Evolutionary conservation across 75 land plant genomes (phyloP), one percentile per base, ranked within the genome.

Genomic region (Larix kaempferi): DNA sequence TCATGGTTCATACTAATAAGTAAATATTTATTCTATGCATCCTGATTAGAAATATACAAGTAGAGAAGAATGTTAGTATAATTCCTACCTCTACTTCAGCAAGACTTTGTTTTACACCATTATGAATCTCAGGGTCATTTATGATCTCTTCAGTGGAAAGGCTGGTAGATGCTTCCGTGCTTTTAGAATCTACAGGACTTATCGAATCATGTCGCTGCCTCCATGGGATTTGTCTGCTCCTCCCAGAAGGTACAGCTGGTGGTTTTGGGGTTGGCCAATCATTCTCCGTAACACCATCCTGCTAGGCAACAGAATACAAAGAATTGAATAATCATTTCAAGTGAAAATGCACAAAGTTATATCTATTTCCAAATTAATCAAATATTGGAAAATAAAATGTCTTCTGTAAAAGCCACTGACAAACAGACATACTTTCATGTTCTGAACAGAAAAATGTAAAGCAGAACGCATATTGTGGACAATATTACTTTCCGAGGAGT

Each of bases 181-280:
- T 84, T 80, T 85, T 93, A 0, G 86, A 81, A 64, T 86, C 93
- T 57, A 76, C 75, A 44, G 61, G 29, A 74, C 78, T 85, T 11
- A 61, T 57, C 11, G 78, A 61, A 52, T 93, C 94, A 22, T 73
- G 14, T 15, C 80, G 78, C 56, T 81, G 88, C 77, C 89, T 95
- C 83, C 98, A 88, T 35, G 92, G 82, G 76, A 85, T 76, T 57
- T 87, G 95, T 65, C 82, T 88, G 11, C 72, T 86, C 76, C 87
- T 80, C 39, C 89, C 82, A 73, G 90, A 83, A 23, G 91, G 81
- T 71, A 83, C 81, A 44, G 85, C 81, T 59, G 91, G 99, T 23
- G 85, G 87, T 65, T 86, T 89, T 8, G 81, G 73, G 27, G 75
- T 87, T 71, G 92, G 84, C 99, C 94, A 94, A 27, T 96, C 92